Evolutionary conservation across 768 basidiomycete species (phyloP), one percentile per base, ranked within the genome.

Genomic region (Phylloporus sp.): DNA sequence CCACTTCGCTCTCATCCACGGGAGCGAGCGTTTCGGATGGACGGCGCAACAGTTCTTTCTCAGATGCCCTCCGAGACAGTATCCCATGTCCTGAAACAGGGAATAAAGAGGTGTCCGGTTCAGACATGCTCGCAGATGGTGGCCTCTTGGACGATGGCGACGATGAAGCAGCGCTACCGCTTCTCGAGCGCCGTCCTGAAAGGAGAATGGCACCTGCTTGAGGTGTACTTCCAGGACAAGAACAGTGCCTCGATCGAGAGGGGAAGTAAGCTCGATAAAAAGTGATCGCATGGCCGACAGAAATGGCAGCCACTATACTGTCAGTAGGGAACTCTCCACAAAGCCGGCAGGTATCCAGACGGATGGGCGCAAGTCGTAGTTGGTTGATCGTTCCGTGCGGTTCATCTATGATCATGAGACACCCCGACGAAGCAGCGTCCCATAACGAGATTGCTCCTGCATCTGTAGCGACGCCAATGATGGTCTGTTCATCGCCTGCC

Each of bases 61-160:
- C 89, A 3, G 86, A 86, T 20, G 77, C 76, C 45, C 88, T 76
- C 41, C 88, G 78, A 23, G 87, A 83, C 64, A 91, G 81, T 34
- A 86, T 78, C 18, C 87, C 91, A 61, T 90, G 90, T 3, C 77
- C 88, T 6, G 87, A 91, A 22, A 93, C 79, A 11, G 91, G 91
- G 64, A 91, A 93, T 9, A 80, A 72, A 6, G 79, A 70, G 0
- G 74, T 64, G 47, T 84, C 81, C 20, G 52, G 24, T 20, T 68
- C 61, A 23, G 66, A 58, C 69, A 65, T 18, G 18, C 64, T 62
- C 28, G 70, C 66, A 23, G 79, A 70, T 5, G 80, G 77, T 15
- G 81, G 61, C 49, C 80, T 73, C 41, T 79, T 74, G n/a, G 69
- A 57, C 48, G 80, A 76, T 6, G 83, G 80, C 3, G 71, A 67